Evolutionary conservation across 345 rosid species (phyloP).

Genomic region (Conringia planisiliqua): DNA sequence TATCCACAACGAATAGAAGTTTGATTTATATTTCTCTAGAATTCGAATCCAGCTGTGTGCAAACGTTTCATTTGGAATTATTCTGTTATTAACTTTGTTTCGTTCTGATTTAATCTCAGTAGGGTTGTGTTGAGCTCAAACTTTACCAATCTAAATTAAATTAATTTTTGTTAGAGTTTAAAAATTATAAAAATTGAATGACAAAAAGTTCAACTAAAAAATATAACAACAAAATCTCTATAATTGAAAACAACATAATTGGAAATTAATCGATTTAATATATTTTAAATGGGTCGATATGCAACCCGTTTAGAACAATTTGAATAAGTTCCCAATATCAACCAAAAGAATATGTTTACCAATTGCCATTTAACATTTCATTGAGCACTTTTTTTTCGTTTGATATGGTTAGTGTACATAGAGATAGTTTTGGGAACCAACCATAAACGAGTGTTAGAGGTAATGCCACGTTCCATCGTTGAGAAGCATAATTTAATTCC

Average conservation of each 20-base stretch:
- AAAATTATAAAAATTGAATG: too few species aligned
- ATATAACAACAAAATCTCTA: too few species aligned
- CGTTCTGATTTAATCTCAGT: too few species aligned
- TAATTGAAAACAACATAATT: too few species aligned
- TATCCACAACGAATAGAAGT: background rate
- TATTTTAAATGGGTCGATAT: too few species aligned
- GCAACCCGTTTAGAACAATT: too few species aligned
- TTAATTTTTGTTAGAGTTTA: too few species aligned
- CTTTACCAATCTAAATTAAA: too few species aligned
- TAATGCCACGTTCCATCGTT: conserved; percentile 29
- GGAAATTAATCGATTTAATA: too few species aligned
- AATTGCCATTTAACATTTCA: too few species aligned
- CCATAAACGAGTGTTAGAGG: conserved; percentile 15
- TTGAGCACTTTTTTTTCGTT: background rate
- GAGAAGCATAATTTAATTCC: conserved; percentile 21
- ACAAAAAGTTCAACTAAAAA: too few species aligned
- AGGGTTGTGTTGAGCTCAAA: too few species aligned
- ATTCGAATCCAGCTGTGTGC: background rate
- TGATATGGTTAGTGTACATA: background rate
- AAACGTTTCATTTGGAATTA: background rate
- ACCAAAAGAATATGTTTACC: background rate
- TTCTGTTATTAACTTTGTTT: background rate
- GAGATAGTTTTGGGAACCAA: conserved; percentile 5
- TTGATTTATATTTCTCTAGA: background rate
- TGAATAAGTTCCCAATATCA: background rate